These are phyloP conservation scores for Termitomyces sp. DNA, from an alignment of 768 basidiomycete species.

Conservation along the genomic window DNA sequence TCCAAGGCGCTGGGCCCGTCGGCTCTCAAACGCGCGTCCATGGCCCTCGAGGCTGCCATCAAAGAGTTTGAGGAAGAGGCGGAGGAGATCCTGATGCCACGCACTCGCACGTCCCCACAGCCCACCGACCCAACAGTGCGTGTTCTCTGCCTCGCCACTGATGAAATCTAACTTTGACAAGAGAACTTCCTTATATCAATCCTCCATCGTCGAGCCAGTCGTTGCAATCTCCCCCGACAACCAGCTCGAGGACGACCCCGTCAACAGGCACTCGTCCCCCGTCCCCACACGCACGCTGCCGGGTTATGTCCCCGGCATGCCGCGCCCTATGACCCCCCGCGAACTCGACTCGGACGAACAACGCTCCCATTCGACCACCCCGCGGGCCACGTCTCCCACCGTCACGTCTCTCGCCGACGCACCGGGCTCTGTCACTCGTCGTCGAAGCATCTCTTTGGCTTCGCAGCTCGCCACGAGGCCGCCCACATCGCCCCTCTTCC, in stretches of 20 bases:
- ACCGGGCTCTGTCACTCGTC: slow-evolving; percentile 27
- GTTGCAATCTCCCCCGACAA: slow-evolving; percentile 71
- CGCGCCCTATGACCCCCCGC: slow-evolving; percentile 85
- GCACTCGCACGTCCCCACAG: slow-evolving; percentile 27
- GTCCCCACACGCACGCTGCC: slow-evolving; percentile 61
- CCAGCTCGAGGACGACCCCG: slow-evolving; percentile 36
- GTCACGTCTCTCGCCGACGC: slow-evolving; percentile 27
- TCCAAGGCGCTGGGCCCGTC: slow-evolving; percentile 47
- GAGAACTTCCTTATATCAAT: slow-evolving; percentile 31
- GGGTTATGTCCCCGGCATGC: slow-evolving; percentile 89
- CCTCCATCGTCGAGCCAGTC: slow-evolving; percentile 49
- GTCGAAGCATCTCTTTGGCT: slow-evolving; percentile 52
- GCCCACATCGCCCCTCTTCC: slow-evolving; percentile 44
- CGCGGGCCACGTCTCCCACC: slow-evolving; percentile 69
- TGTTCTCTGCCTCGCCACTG: slow-evolving; percentile 8
- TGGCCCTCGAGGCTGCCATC: slow-evolving; percentile 73
- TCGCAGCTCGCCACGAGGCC: slow-evolving; percentile 45
- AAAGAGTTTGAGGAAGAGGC: slow-evolving; percentile 72
- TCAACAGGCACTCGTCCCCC: slow-evolving; percentile 50
- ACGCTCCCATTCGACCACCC: slow-evolving; percentile 68
- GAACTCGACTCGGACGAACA: slow-evolving; percentile 71
- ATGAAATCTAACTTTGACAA: slow-evolving; percentile 6
- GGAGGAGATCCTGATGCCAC: slow-evolving; percentile 72
- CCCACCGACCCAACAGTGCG: slow-evolving; percentile 23
- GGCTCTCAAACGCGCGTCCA: slow-evolving; percentile 57